Evolutionary conservation across 257 asterid genomes (phyloP).

Genomic region (Lithospermum erythrorhizon): DNA sequence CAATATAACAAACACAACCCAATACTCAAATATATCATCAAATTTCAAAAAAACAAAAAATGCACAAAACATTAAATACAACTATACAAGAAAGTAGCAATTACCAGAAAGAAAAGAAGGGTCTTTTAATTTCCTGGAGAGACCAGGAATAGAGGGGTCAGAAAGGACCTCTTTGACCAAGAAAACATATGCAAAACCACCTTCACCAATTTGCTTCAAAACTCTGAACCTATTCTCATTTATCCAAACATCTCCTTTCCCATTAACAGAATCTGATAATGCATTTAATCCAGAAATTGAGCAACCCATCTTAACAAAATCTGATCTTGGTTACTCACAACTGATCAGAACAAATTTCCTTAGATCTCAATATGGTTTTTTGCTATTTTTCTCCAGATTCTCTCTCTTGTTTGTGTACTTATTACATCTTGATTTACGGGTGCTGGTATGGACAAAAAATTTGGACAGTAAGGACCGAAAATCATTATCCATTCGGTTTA

Average conservation of each 20-base stretch:
- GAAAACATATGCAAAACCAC: slow-evolving; percentile 92
- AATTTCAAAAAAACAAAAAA: too few relatives aligned
- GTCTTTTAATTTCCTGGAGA: slow-evolving; percentile 67
- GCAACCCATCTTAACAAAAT: slow-evolving; percentile 61
- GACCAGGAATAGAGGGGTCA: slow-evolving; percentile 59
- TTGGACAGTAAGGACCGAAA: too few relatives aligned
- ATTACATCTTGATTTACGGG: too few relatives aligned
- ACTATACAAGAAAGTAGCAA: too few relatives aligned
- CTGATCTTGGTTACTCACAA: background rate
- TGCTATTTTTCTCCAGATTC: background rate
- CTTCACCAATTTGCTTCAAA: slow-evolving; percentile 85
- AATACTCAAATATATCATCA: too few relatives aligned
- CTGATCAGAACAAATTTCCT: background rate
- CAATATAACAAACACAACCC: too few relatives aligned
- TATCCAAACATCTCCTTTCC: slow-evolving; percentile 96
- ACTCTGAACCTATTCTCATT: slow-evolving; percentile 88
- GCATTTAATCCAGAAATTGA: slow-evolving; percentile 88
- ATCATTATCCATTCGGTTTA: too few relatives aligned
- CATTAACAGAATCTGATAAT: slow-evolving; percentile 59
- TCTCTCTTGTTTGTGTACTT: too few relatives aligned
- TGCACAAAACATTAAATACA: too few relatives aligned
- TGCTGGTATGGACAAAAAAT: too few relatives aligned
- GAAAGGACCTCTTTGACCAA: slow-evolving; percentile 78
- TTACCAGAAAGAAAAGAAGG: slow-evolving; percentile 27
- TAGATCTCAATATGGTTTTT: slow-evolving; percentile 11